phyloP scores from a whole-genome alignment of 306 rosid genomes.

The barrel medic (Medicago truncatula) region MtrunA17r5.0-ANR NC_053044.1:48060001-48060500 shows the following conservation, averaged over 20 bases:
- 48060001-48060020: conserved; percentile 31
- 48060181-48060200: conserved; percentile 5
- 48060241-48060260: not conserved
- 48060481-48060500: conserved; percentile 10
- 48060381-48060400: conserved; percentile 89
- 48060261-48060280: conserved; percentile 17
- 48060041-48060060: conserved; percentile 8
- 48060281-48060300: conserved; percentile 6
- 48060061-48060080: conserved; percentile 33
- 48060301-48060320: conserved; percentile 35
- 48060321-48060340: conserved; percentile 28
- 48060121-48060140: conserved; percentile 82
- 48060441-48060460: conserved; percentile 93
- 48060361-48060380: conserved; percentile 96
- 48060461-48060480: conserved; percentile 57
- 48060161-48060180: conserved; percentile 74
- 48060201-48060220: conserved; percentile 1
- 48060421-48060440: conserved; percentile 76
- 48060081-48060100: conserved; percentile 71
- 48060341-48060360: conserved; percentile 48
- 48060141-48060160: conserved; percentile 72
- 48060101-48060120: conserved; percentile 80
- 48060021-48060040: conserved; percentile 32
- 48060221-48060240: conserved; percentile 21
- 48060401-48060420: conserved; percentile 88